A percentile compares a stretch with the other conserved stretches of the same genome.
phyloP scores from a whole-genome alignment of 495 filamentous ascomycete genomes.

The Penicillium atrosanguineum region DNA sequence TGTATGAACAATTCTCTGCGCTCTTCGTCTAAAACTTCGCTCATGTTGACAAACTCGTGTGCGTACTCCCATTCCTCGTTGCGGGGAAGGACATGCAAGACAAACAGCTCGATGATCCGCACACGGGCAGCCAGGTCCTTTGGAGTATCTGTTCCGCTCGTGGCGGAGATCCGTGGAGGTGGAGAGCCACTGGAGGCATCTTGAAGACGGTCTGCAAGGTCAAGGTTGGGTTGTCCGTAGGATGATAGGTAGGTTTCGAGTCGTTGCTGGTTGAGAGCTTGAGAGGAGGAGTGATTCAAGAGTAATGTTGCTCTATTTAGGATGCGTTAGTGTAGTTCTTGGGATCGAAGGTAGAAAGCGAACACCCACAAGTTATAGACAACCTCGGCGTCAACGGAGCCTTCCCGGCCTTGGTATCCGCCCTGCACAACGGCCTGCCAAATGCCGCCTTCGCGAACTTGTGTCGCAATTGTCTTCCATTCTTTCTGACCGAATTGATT shows the following conservation, averaged over 20 bases:
- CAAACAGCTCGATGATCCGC: constrained; percentile 91
- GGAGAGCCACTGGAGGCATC: constrained; percentile 26
- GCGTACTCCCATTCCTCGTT: constrained; percentile 97
- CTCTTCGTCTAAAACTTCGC: constrained; percentile 86
- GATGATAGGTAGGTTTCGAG: constrained; percentile 89
- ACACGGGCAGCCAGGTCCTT: constrained; percentile 72
- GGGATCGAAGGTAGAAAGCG: neutral
- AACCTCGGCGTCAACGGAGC: constrained; percentile 90
- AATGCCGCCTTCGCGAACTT: constrained; percentile 79
- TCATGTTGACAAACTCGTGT: constrained; percentile 79
- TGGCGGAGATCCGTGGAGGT: constrained; percentile 31
- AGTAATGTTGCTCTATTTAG: constrained; percentile 74
- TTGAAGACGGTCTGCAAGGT: constrained; percentile 59
- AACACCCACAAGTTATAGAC: constrained; percentile 79
- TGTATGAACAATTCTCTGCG: constrained; percentile 81
- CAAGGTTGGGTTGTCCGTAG: constrained; percentile 64
- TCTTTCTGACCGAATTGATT: constrained; percentile 75
- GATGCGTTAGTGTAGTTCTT: constrained; percentile 8
- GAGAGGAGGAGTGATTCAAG: constrained; percentile 78
- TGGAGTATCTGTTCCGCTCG: constrained; percentile 69
- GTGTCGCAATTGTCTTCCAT: constrained; percentile 75
- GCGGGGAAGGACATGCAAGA: constrained; percentile 83
- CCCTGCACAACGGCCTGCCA: constrained; percentile 89
- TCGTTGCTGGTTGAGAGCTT: constrained; percentile 77
- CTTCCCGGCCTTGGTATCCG: constrained; percentile 83